Conservation (phyloP, 2,329 filamentous ascomycete genomes). For the Trichophyton rubrum region DNA sequence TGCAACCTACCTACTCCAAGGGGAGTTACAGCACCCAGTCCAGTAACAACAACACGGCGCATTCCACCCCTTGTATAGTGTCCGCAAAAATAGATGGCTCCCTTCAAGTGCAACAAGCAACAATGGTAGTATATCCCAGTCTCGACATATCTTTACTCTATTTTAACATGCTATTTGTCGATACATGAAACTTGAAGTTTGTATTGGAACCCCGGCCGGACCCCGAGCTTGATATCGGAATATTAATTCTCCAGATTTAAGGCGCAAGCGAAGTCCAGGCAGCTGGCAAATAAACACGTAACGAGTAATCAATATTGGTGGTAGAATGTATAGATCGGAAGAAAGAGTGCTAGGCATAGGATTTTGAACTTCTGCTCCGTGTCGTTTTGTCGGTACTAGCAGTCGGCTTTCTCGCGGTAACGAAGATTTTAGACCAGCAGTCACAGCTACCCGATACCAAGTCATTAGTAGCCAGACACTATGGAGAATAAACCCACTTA, state of each 20-base stretch:
- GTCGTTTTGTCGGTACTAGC: background rate
- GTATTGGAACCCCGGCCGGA: no score
- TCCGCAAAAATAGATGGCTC: background rate
- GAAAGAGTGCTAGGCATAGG: background rate
- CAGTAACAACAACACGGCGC: slow-evolving; percentile 67
- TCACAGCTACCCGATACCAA: no score
- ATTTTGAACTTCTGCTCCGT: background rate
- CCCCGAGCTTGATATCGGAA: background rate
- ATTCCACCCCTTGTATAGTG: slow-evolving; percentile 16
- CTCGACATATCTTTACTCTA: background rate
- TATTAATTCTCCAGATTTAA: background rate
- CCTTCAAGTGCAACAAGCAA: background rate
- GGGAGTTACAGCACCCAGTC: slow-evolving; percentile 69
- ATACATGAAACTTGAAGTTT: background rate
- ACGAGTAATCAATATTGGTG: background rate
- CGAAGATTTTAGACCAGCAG: background rate
- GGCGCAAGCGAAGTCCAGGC: no score
- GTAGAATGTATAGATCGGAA: background rate
- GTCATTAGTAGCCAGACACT: background rate
- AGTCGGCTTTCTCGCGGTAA: background rate
- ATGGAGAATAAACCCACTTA: background rate
- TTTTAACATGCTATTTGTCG: background rate
- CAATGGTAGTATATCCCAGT: background rate
- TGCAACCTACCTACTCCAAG: slow-evolving; percentile 55
- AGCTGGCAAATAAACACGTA: background rate